phyloP scores from a whole-genome alignment of 2,329 filamentous ascomycete species.

The Sclerotinia borealis region DNA sequence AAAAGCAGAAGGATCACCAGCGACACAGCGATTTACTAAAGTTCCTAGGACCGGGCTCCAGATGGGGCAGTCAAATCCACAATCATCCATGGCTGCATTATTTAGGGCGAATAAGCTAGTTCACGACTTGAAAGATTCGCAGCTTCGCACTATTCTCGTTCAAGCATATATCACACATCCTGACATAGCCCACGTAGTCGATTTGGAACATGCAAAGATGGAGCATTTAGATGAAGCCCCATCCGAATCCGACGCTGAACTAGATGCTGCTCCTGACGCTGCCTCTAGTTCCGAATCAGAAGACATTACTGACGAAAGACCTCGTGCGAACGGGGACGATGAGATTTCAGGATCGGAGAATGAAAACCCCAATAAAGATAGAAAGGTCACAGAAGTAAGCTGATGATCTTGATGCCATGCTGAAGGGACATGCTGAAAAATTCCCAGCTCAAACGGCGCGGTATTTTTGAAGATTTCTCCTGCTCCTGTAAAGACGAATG shows the following conservation, averaged over 20 bases:
- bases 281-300: neutral
- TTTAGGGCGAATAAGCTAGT: conserved; percentile 10
- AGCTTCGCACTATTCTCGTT: conserved; percentile 9
- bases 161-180: conserved; percentile 8
- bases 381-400: conserved; percentile 9
- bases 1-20: conserved; percentile 1
- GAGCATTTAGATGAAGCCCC: neutral
- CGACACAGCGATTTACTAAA: neutral
- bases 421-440: neutral
- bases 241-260: neutral
- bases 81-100: neutral
- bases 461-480: neutral
- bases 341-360: neutral
- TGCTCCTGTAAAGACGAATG: neutral
- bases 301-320: neutral
- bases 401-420: no score
- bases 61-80: neutral
- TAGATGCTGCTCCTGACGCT: neutral
- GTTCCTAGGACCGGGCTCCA: neutral
- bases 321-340: neutral
- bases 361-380: neutral
- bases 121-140: conserved; percentile 8
- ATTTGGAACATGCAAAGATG: conserved; percentile 10
- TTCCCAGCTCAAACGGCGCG: neutral
- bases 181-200: neutral